These are phyloP conservation scores for Verticillium tricorpus DNA, from an alignment of 2,329 filamentous ascomycete species.

Conservation along the genomic window DNA sequence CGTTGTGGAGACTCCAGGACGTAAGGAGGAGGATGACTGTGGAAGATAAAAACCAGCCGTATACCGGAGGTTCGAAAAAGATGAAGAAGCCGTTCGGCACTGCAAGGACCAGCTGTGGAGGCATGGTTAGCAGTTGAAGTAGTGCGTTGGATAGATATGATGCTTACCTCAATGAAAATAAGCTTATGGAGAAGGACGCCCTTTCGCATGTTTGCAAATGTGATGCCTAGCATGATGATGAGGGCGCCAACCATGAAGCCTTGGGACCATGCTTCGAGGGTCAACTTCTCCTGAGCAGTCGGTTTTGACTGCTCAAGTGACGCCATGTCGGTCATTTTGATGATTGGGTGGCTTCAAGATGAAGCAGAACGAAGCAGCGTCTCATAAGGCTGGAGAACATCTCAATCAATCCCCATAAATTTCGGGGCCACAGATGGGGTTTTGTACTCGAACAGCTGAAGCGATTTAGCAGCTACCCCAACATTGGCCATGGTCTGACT, in stretches of 20 bases:
- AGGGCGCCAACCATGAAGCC: constrained; percentile 43
- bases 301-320: constrained; percentile 10
- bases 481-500: background rate
- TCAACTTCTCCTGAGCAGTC: constrained; percentile 10
- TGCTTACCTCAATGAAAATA: constrained; percentile 40
- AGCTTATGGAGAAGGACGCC: constrained; percentile 44
- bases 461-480: background rate
- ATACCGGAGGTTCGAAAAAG: constrained; percentile 45
- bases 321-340: background rate
- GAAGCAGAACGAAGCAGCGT: background rate
- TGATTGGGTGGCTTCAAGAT: background rate
- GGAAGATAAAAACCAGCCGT: constrained; percentile 60
- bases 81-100: constrained; percentile 56
- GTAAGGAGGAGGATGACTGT: constrained; percentile 57
- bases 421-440: background rate
- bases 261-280: constrained; percentile 42
- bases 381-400: background rate
- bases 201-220: constrained; percentile 43
- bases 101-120: constrained; percentile 45
- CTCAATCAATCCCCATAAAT: background rate
- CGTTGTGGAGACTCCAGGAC: constrained; percentile 62
- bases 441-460: background rate
- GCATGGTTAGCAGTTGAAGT: background rate
- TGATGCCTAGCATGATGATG: constrained; percentile 43
- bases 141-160: background rate